Percentiles rank a stretch among this genome's conserved stretches.
These are phyloP conservation scores for Graphilbum fragrans DNA, from an alignment of 2,329 filamentous ascomycete species.

Conservation along the genomic window DNA sequence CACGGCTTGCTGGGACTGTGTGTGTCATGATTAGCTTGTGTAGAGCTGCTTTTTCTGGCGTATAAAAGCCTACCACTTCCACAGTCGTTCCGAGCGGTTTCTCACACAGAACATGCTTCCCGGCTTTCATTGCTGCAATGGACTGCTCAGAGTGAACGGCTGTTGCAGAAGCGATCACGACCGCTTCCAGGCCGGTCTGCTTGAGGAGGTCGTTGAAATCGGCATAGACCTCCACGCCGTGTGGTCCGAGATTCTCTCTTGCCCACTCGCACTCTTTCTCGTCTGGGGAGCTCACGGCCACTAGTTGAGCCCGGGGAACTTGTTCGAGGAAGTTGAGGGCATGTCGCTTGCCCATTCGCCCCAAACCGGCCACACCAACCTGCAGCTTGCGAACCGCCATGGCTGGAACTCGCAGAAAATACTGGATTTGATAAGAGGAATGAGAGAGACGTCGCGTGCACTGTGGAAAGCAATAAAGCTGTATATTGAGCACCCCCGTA, in stretches of 20 bases:
- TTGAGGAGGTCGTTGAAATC: background rate
- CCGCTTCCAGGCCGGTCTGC: background rate
- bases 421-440: no score
- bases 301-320: background rate
- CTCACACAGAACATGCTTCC: constrained; percentile 3
- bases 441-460: no score
- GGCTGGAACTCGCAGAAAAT: no score
- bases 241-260: background rate
- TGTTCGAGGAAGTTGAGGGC: constrained; percentile 1
- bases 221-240: background rate
- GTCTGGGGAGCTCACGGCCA: constrained; percentile 1
- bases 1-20: constrained; percentile 1
- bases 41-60: no score
- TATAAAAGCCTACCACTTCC: background rate
- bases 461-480: no score
- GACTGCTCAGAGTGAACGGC: constrained; percentile 3
- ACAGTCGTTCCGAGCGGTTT: constrained; percentile 1
- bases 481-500: no score
- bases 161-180: background rate
- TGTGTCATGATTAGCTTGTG: no score
- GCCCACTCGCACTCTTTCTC: background rate
- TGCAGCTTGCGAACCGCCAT: background rate
- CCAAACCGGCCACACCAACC: background rate
- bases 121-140: constrained; percentile 1
- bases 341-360: constrained; percentile 4